Conservation (phyloP, 176 grass and related monocot species). For the Urochloa ruziziensis region DNA sequence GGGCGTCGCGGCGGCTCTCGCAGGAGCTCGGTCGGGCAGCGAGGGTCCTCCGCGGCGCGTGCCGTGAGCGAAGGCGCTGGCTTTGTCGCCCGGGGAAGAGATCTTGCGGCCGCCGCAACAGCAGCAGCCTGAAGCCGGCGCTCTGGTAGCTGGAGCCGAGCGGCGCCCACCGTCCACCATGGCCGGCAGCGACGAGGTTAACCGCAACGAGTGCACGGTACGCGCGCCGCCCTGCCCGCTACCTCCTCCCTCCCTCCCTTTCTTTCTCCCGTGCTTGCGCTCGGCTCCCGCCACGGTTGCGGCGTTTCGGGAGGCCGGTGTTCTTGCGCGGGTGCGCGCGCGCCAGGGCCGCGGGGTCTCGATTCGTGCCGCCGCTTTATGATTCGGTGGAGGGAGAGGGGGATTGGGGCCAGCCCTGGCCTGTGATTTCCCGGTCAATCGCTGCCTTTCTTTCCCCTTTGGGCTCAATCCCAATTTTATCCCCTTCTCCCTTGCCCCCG, state of each 20-base stretch:
- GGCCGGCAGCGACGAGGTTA: slow-evolving; percentile 98
- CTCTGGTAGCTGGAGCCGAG: neutral
- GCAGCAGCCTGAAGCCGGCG: neutral
- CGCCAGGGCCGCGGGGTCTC: neutral
- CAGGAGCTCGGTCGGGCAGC: neutral
- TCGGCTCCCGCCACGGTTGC: slow-evolving; percentile 2
- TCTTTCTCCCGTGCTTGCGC: slow-evolving; percentile 1
- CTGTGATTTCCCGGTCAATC: slow-evolving; percentile 44
- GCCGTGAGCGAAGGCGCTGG: slow-evolving; percentile 30
- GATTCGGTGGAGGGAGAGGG: slow-evolving; percentile 14
- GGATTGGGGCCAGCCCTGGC: slow-evolving; percentile 36
- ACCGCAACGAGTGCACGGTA: slow-evolving; percentile 98
- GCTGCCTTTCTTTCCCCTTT: slow-evolving; percentile 62
- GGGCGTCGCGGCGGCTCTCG: neutral
- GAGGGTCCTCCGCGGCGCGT: neutral
- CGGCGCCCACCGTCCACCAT: slow-evolving; percentile 37
- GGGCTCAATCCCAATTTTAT: slow-evolving; percentile 53
- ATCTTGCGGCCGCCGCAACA: slow-evolving; percentile 1
- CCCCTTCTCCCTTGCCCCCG: slow-evolving; percentile 23
- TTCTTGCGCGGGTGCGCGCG: slow-evolving; percentile 30
- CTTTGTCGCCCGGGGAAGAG: slow-evolving; percentile 10
- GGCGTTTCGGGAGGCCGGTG: neutral
- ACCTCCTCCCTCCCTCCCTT: too few relatives aligned
- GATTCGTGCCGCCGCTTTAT: slow-evolving; percentile 41
- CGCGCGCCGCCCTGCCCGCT: neutral